A percentile compares a stretch with the other conserved stretches of the same genome.
Evolutionary conservation across 2,329 filamentous ascomycete genomes (phyloP).

Genomic region (Akanthomyces dipterigenus): DNA sequence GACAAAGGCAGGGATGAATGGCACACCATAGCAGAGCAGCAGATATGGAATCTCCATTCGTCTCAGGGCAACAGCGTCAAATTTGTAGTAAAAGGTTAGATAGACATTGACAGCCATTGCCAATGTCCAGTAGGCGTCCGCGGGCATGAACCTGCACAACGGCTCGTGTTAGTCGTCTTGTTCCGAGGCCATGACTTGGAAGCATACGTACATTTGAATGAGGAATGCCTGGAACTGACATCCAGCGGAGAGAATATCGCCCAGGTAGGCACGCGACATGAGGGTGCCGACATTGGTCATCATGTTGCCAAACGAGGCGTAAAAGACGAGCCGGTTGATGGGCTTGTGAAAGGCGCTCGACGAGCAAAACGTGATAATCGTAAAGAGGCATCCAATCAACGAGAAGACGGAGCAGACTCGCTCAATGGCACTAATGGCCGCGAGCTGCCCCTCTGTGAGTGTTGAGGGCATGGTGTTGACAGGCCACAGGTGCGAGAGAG

Average conservation of each 20-base stretch:
- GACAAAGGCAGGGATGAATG: slow-evolving; percentile 59
- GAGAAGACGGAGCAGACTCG: slow-evolving; percentile 65
- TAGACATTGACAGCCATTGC: slow-evolving; percentile 83
- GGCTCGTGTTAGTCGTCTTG: background rate
- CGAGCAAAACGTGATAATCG: slow-evolving; percentile 63
- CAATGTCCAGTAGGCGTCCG: slow-evolving; percentile 69
- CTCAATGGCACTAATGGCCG: slow-evolving; percentile 56
- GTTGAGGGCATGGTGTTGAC: background rate
- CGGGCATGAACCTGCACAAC: slow-evolving; percentile 64
- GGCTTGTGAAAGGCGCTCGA: slow-evolving; percentile 71
- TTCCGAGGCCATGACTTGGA: background rate
- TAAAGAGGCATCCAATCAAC: slow-evolving; percentile 62
- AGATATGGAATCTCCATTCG: slow-evolving; percentile 66
- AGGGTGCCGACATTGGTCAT: slow-evolving; percentile 70
- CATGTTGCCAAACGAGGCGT: slow-evolving; percentile 75
- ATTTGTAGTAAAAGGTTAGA: slow-evolving; percentile 71
- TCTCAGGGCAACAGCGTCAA: slow-evolving; percentile 56
- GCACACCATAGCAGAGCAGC: slow-evolving; percentile 63
- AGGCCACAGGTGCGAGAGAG: background rate
- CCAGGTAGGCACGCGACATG: slow-evolving; percentile 58
- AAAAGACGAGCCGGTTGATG: slow-evolving; percentile 82
- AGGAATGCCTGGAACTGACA: slow-evolving; percentile 72
- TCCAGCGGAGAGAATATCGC: slow-evolving; percentile 38
- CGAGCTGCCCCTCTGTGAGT: slow-evolving; percentile 32
- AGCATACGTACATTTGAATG: slow-evolving; percentile 65